These are phyloP conservation scores for Myrica gale DNA, from an alignment of 306 rosid species.

Conservation along the genomic window DNA sequence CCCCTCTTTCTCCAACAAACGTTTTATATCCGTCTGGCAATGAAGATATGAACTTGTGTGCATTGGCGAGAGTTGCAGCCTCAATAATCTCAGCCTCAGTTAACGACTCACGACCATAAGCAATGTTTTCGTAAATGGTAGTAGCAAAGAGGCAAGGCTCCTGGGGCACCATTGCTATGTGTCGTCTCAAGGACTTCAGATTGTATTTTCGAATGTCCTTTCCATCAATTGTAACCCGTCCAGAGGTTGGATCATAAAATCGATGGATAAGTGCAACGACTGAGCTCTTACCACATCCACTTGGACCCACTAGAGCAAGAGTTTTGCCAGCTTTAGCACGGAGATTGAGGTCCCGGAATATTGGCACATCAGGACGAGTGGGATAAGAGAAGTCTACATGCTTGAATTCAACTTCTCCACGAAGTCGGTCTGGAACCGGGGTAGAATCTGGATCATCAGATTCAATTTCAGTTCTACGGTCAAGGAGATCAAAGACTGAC, in stretches of 20 bases:
- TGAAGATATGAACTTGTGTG: constrained; percentile 81
- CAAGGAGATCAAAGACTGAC: constrained; percentile 94
- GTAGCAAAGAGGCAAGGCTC: constrained; percentile 93
- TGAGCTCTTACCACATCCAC: constrained; percentile 99
- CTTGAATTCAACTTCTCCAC: constrained; percentile 92
- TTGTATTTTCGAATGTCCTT: constrained; percentile 90
- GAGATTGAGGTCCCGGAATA: constrained; percentile 80
- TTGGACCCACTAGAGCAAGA: constrained; percentile 97
- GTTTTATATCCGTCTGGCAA: constrained; percentile 89
- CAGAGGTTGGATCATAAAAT: constrained; percentile 92
- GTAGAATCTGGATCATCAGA: constrained; percentile 86
- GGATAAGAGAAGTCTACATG: constrained; percentile 95
- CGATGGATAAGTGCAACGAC: constrained; percentile 77
- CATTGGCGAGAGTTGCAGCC: constrained; percentile 89
- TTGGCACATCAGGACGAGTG: constrained; percentile 78
- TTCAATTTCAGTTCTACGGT: constrained; percentile 94
- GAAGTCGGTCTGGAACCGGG: constrained; percentile 74
- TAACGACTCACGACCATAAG: constrained; percentile 88
- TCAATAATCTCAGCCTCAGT: constrained; percentile 88
- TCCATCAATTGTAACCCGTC: constrained; percentile 82
- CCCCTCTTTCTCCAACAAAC: constrained; percentile 92
- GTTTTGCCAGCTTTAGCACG: constrained; percentile 96
- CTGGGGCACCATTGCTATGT: constrained; percentile 90
- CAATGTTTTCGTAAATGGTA: constrained; percentile 82
- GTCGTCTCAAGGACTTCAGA: constrained; percentile 85